Base-by-base conservation (phyloP, 2,329 filamentous ascomycete species). In the Penicillium sp. region DNA sequence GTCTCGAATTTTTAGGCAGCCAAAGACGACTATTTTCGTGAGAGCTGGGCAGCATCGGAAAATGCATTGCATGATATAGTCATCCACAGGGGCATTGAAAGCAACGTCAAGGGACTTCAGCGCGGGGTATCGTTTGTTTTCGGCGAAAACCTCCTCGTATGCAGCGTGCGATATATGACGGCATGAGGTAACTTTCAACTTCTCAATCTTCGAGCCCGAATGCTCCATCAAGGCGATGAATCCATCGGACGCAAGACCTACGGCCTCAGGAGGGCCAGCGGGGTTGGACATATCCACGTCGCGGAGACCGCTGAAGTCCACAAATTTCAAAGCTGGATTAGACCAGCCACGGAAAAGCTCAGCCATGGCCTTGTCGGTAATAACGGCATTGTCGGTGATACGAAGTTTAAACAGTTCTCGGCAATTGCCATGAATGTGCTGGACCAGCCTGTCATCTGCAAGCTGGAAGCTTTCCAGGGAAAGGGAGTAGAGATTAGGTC, bases 161-260 rank as follows among this genome's bases (percentile, higher is more conserved):
- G 90, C 86, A 16, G 83, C 77, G 33, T 83, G 80, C 1, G 85
- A 83, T 61, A 98, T 93, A 71, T 96, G 89, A 3, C 93, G 88
- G 69, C 91, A 96, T 0, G 89, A 90, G 14, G 90, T 85, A n/a
- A 97, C 79, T 68, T 96, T 90, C 33, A 98, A 79, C 42, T 83
- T 78, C 57, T 82, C 81, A 2, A 98, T 75, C 11, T 76, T 79
- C 1, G 76, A 70, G 4, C 90, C 90, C 0, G 92, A 96, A 70
- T 97, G 93, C 0, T 79, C 77, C 90, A 97, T 96, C 44, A 97
- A 76, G 0, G 91, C 90, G 62, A 82, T 79, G 76, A 98, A 93
- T 0, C 90, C 92, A 6, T 83, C 76, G 0, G 87, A 88, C 52
- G 88, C 91, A 31, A 97, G 81, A 1, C 93, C 93, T 45, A 93